phyloP scores from a whole-genome alignment of 768 basidiomycete genomes.

The Termitomyces sp. region DNA sequence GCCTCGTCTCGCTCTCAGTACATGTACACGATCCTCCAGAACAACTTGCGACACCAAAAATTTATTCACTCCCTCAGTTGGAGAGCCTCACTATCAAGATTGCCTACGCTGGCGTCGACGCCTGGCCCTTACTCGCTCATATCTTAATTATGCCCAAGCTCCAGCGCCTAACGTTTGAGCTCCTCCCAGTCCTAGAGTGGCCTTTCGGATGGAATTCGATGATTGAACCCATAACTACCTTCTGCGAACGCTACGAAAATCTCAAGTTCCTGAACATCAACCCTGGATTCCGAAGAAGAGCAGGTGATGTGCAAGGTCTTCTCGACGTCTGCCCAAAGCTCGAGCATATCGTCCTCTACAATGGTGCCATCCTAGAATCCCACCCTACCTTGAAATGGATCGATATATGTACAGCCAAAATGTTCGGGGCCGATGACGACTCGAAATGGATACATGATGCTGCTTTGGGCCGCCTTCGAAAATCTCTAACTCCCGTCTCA shows the following conservation, averaged over 20 bases:
- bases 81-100: slow-evolving; percentile 8
- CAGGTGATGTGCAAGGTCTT: neutral
- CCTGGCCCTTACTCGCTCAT: neutral
- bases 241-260: slow-evolving; percentile 3
- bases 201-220: neutral
- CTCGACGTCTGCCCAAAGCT: slow-evolving; percentile 6
- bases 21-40: slow-evolving; percentile 1
- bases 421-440: neutral
- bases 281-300: slow-evolving; percentile 1
- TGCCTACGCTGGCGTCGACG: neutral
- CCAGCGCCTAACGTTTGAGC: slow-evolving; percentile 4
- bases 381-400: slow-evolving; percentile 10
- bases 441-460: neutral
- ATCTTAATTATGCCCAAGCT: slow-evolving; percentile 7
- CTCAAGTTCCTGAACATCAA: slow-evolving; percentile 7
- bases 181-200: neutral
- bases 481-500: neutral
- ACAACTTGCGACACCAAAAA: neutral
- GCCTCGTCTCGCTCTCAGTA: slow-evolving; percentile 5
- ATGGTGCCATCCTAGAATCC: neutral
- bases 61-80: slow-evolving; percentile 3
- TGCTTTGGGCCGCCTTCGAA: neutral
- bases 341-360: slow-evolving; percentile 9
- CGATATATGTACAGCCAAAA: slow-evolving; percentile 6
- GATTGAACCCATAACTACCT: neutral